Percentiles rank a stretch among this genome's conserved stretches.
phyloP scores from a whole-genome alignment of 1,284 basidiomycete species.

The Pisolithus thermaeus region DNA sequence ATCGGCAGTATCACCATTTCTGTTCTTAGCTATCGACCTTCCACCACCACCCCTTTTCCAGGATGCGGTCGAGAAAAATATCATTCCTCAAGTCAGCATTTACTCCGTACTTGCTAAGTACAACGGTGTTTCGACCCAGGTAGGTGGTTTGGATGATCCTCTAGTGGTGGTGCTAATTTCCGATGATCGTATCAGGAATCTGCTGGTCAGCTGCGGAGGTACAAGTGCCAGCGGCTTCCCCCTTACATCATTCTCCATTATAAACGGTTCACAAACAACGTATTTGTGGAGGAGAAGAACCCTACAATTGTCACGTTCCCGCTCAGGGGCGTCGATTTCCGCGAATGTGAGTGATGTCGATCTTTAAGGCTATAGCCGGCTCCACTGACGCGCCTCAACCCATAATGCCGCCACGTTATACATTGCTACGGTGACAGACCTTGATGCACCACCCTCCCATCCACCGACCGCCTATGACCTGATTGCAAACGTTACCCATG shows the following conservation, averaged over 20 bases:
- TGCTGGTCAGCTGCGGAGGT: slow-evolving; percentile 80
- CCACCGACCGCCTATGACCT: slow-evolving; percentile 82
- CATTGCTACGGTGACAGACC: slow-evolving; percentile 45
- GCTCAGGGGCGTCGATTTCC: slow-evolving; percentile 85
- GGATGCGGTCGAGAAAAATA: slow-evolving; percentile 93
- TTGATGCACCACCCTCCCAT: slow-evolving; percentile 60
- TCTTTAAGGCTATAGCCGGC: slow-evolving; percentile 18
- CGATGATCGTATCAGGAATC: slow-evolving; percentile 55
- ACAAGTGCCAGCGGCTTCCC: slow-evolving; percentile 84
- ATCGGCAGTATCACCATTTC: slow-evolving; percentile 82
- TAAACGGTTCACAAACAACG: slow-evolving; percentile 98
- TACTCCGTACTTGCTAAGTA: slow-evolving; percentile 93
- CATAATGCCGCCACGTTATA: slow-evolving; percentile 11
- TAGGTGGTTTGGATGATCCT: slow-evolving; percentile 30
- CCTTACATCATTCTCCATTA: slow-evolving; percentile 93
- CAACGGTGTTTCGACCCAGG: slow-evolving; percentile 87
- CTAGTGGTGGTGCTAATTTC: slow-evolving; percentile 13
- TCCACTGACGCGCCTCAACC: slow-evolving; percentile 14
- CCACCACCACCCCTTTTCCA: slow-evolving; percentile 97
- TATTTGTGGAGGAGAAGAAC: slow-evolving; percentile 98
- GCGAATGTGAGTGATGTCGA: slow-evolving; percentile 64
- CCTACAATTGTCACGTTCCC: slow-evolving; percentile 98
- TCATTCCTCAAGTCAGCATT: slow-evolving; percentile 95
- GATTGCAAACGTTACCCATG: slow-evolving; percentile 92
- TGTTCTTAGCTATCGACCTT: slow-evolving; percentile 93